phyloP scores from a whole-genome alignment of 108 stramenopile species.

The Seminavis robusta region DNA sequence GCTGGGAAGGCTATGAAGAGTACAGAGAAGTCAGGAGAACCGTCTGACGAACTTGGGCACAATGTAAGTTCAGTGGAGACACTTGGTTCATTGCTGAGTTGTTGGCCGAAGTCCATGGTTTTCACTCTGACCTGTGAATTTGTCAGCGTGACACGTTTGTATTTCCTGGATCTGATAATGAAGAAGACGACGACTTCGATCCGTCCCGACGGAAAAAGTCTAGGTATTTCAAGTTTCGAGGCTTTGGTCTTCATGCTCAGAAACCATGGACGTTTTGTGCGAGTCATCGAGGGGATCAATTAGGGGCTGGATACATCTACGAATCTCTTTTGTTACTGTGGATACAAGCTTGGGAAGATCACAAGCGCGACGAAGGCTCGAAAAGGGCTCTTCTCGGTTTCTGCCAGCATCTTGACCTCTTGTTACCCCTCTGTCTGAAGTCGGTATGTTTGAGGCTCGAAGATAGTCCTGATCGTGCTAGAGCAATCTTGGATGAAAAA shows the following conservation, averaged over 20 bases:
- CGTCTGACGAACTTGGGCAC: too few relatives aligned
- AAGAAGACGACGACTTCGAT: slow-evolving; percentile 57
- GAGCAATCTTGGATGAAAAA: slow-evolving; percentile 52
- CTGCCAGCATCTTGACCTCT: slow-evolving; percentile 50
- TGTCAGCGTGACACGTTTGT: too few relatives aligned
- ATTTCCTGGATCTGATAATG: slow-evolving; percentile 54
- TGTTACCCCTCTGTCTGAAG: slow-evolving; percentile 77
- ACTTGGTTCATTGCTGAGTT: too few relatives aligned
- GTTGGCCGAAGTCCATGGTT: too few relatives aligned
- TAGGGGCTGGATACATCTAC: slow-evolving; percentile 29
- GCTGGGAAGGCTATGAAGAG: too few relatives aligned
- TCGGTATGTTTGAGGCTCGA: slow-evolving; percentile 60
- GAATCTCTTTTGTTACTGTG: slow-evolving; percentile 49
- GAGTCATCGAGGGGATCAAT: slow-evolving; percentile 7
- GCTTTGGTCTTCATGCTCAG: too few relatives aligned
- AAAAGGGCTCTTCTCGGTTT: slow-evolving; percentile 27
- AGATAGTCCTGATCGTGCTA: slow-evolving; percentile 11
- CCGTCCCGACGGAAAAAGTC: too few relatives aligned
- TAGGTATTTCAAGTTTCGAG: too few relatives aligned
- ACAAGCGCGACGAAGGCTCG: background rate
- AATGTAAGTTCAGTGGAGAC: too few relatives aligned
- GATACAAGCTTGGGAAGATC: slow-evolving; percentile 33
- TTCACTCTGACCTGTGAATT: too few relatives aligned
- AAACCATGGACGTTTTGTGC: background rate
- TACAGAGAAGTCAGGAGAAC: too few relatives aligned